Evolutionary conservation across 352 stramenopile species (phyloP).

Genomic region (Peronosclerospora sorghi): DNA sequence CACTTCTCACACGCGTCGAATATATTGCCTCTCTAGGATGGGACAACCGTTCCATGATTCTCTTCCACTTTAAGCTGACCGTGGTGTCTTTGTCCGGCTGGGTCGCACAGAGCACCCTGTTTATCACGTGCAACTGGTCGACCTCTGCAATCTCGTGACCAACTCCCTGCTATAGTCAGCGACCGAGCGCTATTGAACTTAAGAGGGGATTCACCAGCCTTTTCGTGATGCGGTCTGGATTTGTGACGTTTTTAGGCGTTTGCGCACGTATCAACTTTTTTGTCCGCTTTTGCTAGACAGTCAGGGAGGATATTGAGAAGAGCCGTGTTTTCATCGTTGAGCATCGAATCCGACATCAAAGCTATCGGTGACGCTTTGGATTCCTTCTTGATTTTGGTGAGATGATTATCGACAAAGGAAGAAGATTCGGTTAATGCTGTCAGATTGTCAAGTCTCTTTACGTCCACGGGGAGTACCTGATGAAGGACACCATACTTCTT

Average conservation of each 20-base stretch:
- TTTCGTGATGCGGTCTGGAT: not conserved
- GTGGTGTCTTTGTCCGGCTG: not conserved
- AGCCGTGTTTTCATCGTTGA: constrained; percentile 1
- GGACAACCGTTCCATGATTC: not conserved
- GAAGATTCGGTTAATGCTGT: not conserved
- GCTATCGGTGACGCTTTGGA: no score
- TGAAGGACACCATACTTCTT: not conserved
- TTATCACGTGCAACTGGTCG: no score
- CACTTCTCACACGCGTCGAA: not conserved
- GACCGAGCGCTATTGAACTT: no score
- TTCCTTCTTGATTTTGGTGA: no score
- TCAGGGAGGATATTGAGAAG: not conserved
- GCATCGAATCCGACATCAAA: no score
- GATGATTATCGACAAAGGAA: not conserved
- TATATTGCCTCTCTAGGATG: not conserved
- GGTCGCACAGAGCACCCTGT: not conserved
- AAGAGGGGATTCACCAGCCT: no score
- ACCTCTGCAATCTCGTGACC: no score
- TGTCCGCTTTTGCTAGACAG: not conserved
- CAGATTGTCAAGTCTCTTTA: not conserved
- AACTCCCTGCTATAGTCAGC: not conserved
- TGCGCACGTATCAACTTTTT: not conserved
- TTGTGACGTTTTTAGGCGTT: no score
- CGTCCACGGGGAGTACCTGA: not conserved
- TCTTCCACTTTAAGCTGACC: not conserved